Base-by-base conservation (phyloP, 805 yeast genomes). In the Sugiyamaella marilandica region DNA sequence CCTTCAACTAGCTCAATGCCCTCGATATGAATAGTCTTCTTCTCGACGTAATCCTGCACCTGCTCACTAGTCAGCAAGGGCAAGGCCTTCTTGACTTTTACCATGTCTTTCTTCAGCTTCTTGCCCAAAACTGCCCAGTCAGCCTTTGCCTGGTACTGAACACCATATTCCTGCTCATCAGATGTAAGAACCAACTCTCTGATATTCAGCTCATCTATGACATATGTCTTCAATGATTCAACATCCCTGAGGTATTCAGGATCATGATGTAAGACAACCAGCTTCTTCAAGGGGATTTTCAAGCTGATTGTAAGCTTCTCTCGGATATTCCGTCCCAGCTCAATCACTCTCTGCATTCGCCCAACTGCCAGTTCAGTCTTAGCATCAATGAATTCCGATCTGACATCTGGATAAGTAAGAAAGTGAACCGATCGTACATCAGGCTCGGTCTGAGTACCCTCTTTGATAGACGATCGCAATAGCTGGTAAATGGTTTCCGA, bases 41-140 rank as follows among this genome's bases (percentile, higher is more conserved):
- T 72, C 49, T 75, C 72, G 55, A 90, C 76, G 67, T 84, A 94
- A 32, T 73, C 67, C 71, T 87, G 87, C 48, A 94, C 97, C 54
- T 89, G 91, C 13, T 77, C 86, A 10, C 97, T 85, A 18, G 92
- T 74, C 49, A 94, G 80, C 9, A 66, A 66, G 58, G 97, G 98
- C 62, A 94, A 79, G 14, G 95, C 98, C 65, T 84, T 95, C 79
- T 92, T 95, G 55, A 94, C 99, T 70, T 82, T 84, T 74, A 87
- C 89, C 56, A 87, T 95, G 64, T 91, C 98, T 68, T 84, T 83
- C 82, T 90, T 92, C 72, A 94, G 81, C 74, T 94, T 94, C 79
- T 92, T 94, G 74, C 99, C 99, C 62, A 94, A 79, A 18, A 90
- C 88, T 54, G 98, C 96, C 99, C 99, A 94, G 75, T 94, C 99